Evolutionary conservation across 1,284 basidiomycete species (phyloP).

Genomic region (Rhodotorula sp.): DNA sequence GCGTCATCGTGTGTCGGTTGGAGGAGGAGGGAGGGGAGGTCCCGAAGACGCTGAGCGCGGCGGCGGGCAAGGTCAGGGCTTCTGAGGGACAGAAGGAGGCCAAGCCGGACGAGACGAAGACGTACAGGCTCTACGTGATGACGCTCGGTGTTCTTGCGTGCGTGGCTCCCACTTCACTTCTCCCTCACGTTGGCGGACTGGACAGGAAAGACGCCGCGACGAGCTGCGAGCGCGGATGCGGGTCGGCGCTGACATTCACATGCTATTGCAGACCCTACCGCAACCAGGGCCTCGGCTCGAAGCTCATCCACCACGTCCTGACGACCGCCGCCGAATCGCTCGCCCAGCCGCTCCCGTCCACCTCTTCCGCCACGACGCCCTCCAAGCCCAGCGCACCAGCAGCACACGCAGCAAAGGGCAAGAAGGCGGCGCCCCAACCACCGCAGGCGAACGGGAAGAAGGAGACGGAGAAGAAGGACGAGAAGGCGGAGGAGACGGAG

Average conservation of each 20-base stretch:
- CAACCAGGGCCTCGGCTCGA: slow-evolving; percentile 49
- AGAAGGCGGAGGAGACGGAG: slow-evolving; percentile 20
- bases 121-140: slow-evolving; percentile 50
- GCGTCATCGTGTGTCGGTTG: slow-evolving; percentile 48
- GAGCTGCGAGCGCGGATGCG: not conserved
- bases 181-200: not conserved
- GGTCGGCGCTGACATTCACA: not conserved
- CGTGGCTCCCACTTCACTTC: not conserved
- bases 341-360: slow-evolving; percentile 3
- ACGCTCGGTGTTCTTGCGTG: slow-evolving; percentile 50
- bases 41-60: slow-evolving; percentile 16
- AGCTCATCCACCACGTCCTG: slow-evolving; percentile 48
- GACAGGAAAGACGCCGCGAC: too few species aligned
- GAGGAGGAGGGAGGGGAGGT: slow-evolving; percentile 37
- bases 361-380: slow-evolving; percentile 18
- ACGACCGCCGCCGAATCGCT: slow-evolving; percentile 46
- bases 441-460: slow-evolving; percentile 37
- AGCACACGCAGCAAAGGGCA: slow-evolving; percentile 19
- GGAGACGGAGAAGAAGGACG: slow-evolving; percentile 31
- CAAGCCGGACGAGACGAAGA: slow-evolving; percentile 1
- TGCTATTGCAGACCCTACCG: slow-evolving; percentile 45
- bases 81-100: not conserved
- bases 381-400: slow-evolving; percentile 19
- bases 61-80: slow-evolving; percentile 7
- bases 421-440: not conserved